A percentile compares a stretch with the other conserved stretches of the same genome.
phyloP scores from a whole-genome alignment of 345 rosid species.

The Lepidium sativum region DNA sequence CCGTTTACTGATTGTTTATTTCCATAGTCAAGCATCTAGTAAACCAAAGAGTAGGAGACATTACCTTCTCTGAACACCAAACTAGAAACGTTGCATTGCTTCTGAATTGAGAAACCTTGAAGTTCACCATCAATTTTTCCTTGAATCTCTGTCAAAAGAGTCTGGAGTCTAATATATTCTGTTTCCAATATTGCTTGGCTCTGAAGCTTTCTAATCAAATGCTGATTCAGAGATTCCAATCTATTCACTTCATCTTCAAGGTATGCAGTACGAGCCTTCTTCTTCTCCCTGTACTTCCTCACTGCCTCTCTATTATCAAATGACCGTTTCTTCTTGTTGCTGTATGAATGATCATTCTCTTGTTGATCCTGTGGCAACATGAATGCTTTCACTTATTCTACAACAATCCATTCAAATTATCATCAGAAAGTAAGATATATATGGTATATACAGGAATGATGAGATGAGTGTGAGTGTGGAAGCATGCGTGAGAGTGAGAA shows the following conservation, averaged over 20 bases:
- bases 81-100: conserved; percentile 21
- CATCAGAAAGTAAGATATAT: too few relatives aligned
- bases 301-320: conserved; percentile 73
- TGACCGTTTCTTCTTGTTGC: conserved; percentile 30
- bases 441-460: conserved; percentile 13
- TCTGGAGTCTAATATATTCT: conserved; percentile 42
- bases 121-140: conserved; percentile 48
- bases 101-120: conserved; percentile 26
- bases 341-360: conserved; percentile 31
- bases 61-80: conserved; percentile 31
- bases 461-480: conserved; percentile 57
- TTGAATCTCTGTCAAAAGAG: conserved; percentile 40
- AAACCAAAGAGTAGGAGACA: background rate
- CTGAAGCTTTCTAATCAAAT: conserved; percentile 44
- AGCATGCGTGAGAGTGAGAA: conserved; percentile 58
- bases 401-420: too few relatives aligned
- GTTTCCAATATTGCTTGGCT: conserved; percentile 45
- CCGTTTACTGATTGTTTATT: too few relatives aligned
- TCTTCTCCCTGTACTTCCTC: conserved; percentile 69
- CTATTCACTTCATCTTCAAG: conserved; percentile 71
- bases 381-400: too few relatives aligned
- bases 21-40: background rate
- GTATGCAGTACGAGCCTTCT: conserved; percentile 67
- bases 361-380: conserved; percentile 10
- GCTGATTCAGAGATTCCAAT: conserved; percentile 37